Percentiles rank a stretch among this genome's conserved stretches.
phyloP scores from a whole-genome alignment of 257 asterid species.

The Paraleonurus japonicus region DNA sequence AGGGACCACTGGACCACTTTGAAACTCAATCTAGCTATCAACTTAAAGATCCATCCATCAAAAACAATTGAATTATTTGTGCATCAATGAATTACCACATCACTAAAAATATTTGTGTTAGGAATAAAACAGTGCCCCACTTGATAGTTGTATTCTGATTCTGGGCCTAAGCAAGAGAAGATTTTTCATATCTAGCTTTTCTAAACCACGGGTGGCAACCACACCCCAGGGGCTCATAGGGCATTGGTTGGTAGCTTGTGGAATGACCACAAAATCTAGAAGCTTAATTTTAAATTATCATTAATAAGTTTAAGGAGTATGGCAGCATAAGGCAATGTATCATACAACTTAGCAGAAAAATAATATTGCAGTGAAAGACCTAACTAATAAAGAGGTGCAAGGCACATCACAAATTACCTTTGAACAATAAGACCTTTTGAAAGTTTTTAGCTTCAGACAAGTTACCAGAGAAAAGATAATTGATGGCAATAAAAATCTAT shows the following conservation, averaged over 20 bases:
- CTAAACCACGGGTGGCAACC: background rate
- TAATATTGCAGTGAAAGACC: background rate
- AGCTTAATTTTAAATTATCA: background rate
- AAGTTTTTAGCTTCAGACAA: background rate
- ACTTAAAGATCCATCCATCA: constrained; percentile 13
- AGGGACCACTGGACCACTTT: background rate
- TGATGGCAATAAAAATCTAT: constrained; percentile 10
- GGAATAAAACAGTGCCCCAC: background rate
- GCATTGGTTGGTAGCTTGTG: background rate
- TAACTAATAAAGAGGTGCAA: constrained; percentile 4
- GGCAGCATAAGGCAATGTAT: background rate
- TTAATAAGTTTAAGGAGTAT: background rate
- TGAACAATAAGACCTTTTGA: background rate
- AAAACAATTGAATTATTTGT: background rate
- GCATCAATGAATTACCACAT: background rate
- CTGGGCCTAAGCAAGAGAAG: background rate
- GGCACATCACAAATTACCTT: background rate
- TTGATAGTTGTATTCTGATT: constrained; percentile 5
- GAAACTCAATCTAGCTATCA: background rate
- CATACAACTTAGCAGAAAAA: background rate
- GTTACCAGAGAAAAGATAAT: constrained; percentile 7
- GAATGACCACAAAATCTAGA: constrained; percentile 2
- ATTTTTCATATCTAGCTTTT: background rate
- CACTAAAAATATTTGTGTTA: background rate
- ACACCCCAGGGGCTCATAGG: constrained; percentile 9